Percentiles rank a stretch among this genome's conserved stretches.
phyloP scores from a whole-genome alignment of 2,329 filamentous ascomycete genomes.

The Claviceps maximensis region DNA sequence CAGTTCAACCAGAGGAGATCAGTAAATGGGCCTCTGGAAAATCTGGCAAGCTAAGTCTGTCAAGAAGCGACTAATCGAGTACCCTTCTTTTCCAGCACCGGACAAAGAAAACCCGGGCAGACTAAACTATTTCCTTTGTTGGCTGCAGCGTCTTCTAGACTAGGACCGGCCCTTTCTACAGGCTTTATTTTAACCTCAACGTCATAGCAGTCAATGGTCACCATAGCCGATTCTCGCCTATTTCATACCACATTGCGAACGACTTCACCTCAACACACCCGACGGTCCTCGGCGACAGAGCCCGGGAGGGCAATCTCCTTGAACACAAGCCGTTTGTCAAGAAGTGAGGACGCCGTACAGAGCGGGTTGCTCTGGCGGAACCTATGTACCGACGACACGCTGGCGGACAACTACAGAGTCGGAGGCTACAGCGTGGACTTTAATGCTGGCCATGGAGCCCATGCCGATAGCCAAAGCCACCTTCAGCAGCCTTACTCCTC shows the following conservation, averaged over 20 bases:
- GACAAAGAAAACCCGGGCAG: neutral
- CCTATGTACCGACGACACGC: slow-evolving; percentile 59
- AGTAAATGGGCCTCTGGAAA: neutral
- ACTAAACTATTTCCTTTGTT: neutral
- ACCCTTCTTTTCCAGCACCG: neutral
- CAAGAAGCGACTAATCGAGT: slow-evolving; percentile 1
- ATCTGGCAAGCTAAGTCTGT: slow-evolving; percentile 2
- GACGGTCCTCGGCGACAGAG: slow-evolving; percentile 25
- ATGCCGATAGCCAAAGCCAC: slow-evolving; percentile 51
- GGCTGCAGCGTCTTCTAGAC: neutral
- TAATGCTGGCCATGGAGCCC: slow-evolving; percentile 48
- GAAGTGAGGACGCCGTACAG: slow-evolving; percentile 56
- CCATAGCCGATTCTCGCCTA: slow-evolving; percentile 3
- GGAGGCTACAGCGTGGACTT: slow-evolving; percentile 65
- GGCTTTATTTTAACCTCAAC: neutral
- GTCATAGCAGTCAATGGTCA: slow-evolving; percentile 3
- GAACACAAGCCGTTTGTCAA: slow-evolving; percentile 45
- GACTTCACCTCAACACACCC: neutral
- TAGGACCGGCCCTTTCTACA: neutral
- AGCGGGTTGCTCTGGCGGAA: slow-evolving; percentile 65
- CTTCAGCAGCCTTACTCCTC: slow-evolving; percentile 50
- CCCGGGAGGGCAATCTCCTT: slow-evolving; percentile 38
- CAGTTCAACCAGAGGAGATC: slow-evolving; percentile 1
- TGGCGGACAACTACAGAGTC: slow-evolving; percentile 63
- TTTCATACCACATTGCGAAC: slow-evolving; percentile 1